Evolutionary conservation across 2,329 filamentous ascomycete species (phyloP), one percentile per base, ranked within the genome.

Genomic region (Colletotrichum neosansevieriae): DNA sequence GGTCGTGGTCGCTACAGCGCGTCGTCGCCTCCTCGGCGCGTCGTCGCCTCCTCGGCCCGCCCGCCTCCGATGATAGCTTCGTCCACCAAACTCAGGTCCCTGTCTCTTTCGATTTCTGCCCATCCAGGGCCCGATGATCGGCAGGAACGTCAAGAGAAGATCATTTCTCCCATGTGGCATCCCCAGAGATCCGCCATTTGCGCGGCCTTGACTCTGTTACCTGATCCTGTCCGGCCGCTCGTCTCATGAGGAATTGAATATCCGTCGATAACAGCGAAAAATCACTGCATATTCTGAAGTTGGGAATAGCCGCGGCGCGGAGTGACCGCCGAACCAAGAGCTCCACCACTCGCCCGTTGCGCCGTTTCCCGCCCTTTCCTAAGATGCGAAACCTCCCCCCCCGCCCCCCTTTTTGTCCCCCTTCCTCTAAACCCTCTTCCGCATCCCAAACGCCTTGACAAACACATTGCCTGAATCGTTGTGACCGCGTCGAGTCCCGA

Each of bases 381-480:
- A 2, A 29, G 29, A 29, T 29, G 29, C 29, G 29, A 7, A 7
- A 0, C 29, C 29, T 6, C 29, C 29, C 7, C 29, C 7, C 29
- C 7, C 29, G 3, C 7, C 29, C 7, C 29, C 7, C 29, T 6
- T 10, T n/a, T 29, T 15, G n/a, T 17, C 21, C 13, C 13, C 32
- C 5, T 29, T 19, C 40, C 13, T 42, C 53, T 21, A 9, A 11
- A 38, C 13, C 12, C 36, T 13, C 11, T 38, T 6, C 9, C 36
- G 36, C 13, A 38, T 38, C 34, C 36, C 49, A 61, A 54, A 32
- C 9, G 34, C 47, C n/a, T 65, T 15, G 19, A 54, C 32, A 54
- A 61, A 57, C 63, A 49, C 29, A 7, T 32, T 47, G 38, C 57
- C 58, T 66, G 58, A 66, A n/a, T 66, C 63, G 63, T 21, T 49